Base-by-base conservation (phyloP, 2,329 filamentous ascomycete species). In the Sporothrix pseudoabietina region DNA sequence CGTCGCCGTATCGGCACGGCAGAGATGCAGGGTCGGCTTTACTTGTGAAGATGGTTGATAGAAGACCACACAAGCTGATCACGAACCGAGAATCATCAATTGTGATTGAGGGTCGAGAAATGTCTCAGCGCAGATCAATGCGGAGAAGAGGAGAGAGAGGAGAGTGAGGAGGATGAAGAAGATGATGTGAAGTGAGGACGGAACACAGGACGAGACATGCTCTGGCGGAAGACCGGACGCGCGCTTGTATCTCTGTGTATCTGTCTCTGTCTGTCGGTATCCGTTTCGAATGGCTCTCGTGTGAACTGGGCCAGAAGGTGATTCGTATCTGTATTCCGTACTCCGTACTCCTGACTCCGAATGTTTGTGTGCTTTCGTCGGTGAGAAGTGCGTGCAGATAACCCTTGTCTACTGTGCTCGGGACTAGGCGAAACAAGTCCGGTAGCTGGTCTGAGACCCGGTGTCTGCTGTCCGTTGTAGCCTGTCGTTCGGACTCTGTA, bases 121-220 rank as follows among this genome's bases (percentile, higher is more conserved):
- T 35, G 26, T 52, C 65, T 47, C 52, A 26, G 30, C 52, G 52
- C 52, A 59, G 35, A 70, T 59, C 52, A 30, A 22, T 35, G 52
- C 52, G 35, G 52, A 26, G 39, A 47, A 32, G 7, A 26, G 2
- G 4, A n/a, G 2, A n/a, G 32, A 5, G 4, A 35, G 7, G 22
- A 9, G 19, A 35, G 8, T 1, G 16, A 49, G 12, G 30, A 35
- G 30, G 12, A 14, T 30, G 22, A 26, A 12, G 52, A 30, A 12
- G 52, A 30, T 0, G 35, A 35, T 35, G 35, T 35, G 35, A 30
- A 55, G 44, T 49, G 26, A 32, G 9, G 22, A n/a, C 63, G 26
- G 26, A 32, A 47, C 69, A 49, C 41, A 32, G n/a, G 26, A 68
- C 41, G 26, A 49, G 63, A 47, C 69, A 59, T 59, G 69, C 69